Evolutionary conservation across 306 rosid species (phyloP), one percentile per base, ranked within the genome.

Genomic region (Hippophae tibetana): DNA sequence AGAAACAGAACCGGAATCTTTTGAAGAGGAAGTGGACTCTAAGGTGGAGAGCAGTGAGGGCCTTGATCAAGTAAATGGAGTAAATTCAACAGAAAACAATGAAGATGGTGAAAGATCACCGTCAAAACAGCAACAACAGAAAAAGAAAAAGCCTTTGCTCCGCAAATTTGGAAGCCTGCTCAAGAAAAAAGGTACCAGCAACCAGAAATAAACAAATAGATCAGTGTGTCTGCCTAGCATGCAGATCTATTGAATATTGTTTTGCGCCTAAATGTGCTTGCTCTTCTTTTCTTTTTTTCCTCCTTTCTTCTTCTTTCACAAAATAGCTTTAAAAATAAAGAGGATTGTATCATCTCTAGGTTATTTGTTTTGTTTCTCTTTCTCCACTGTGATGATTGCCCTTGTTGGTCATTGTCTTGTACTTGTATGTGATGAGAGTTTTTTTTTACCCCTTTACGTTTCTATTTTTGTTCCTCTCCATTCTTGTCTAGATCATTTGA

Each of bases 141-240:
- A 88, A 81, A 92, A 90, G 88, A 92, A 85, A 86, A 92, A 83
- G 79, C 82, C 99, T 38, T 82, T 88, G 58, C 89, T 92, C 50
- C 82, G 77, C 26, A 92, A 92, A 72, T 85, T 92, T 13, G 99
- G 99, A 68, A 83, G 90, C 77, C 83, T 92, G 53, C 83, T 92
- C 42, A 92, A 92, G 95, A 92, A 92, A 79, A 92, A 84, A 81
- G 42, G 87, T 76, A 47, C 74, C 54, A 80, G 82, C 84, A 85
- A 64, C 72, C 89, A 71, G 69, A 87, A 87, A 74, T 87, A 89
- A 90, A 61, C 70, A 59, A 45, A 56, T 9, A 67, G 50, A 54
- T 25, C 54, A 10, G 60, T 61, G 67, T 76, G 57, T 50, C 57
- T 52, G 44, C 45, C 61, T 71, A 58, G 76, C 57, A 69, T 71